These are phyloP conservation scores for Suillus subluteus DNA, from an alignment of 768 basidiomycete genomes.

Conservation along the genomic window DNA sequence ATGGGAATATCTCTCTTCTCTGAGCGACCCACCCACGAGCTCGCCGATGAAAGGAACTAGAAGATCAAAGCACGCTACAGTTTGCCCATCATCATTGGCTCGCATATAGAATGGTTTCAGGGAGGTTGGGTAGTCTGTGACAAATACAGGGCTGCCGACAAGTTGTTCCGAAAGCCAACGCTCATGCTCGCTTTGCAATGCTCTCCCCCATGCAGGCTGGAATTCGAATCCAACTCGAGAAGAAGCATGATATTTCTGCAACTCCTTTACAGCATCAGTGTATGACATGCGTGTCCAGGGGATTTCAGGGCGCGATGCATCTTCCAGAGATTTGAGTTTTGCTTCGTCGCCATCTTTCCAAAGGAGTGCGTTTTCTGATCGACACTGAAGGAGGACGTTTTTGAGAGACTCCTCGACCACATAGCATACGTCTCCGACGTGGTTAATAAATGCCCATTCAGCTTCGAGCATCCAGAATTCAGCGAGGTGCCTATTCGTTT, in stretches of 20 bases:
- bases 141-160: slow-evolving; percentile 80
- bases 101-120: slow-evolving; percentile 99
- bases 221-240: slow-evolving; percentile 49
- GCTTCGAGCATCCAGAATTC: slow-evolving; percentile 99
- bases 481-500: slow-evolving; percentile 89
- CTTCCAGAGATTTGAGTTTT: slow-evolving; percentile 39
- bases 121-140: slow-evolving; percentile 82
- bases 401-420: slow-evolving; percentile 61
- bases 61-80: slow-evolving; percentile 95
- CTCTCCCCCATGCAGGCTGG: slow-evolving; percentile 65
- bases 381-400: slow-evolving; percentile 34
- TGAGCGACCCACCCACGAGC: slow-evolving; percentile 87
- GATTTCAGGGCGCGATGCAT: slow-evolving; percentile 34
- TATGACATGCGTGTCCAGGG: slow-evolving; percentile 82
- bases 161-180: slow-evolving; percentile 80
- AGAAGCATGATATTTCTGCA: slow-evolving; percentile 43
- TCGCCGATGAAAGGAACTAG: slow-evolving; percentile 89
- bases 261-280: slow-evolving; percentile 67
- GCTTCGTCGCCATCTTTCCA: slow-evolving; percentile 44
- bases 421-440: slow-evolving; percentile 53
- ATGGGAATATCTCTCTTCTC: slow-evolving; percentile 70
- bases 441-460: slow-evolving; percentile 72
- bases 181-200: slow-evolving; percentile 91
- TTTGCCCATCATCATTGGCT: slow-evolving; percentile 53
- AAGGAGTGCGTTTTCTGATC: slow-evolving; percentile 35